Conservation (phyloP, 2,329 filamentous ascomycete genomes). For the Colletotrichum simmondsii region DNA sequence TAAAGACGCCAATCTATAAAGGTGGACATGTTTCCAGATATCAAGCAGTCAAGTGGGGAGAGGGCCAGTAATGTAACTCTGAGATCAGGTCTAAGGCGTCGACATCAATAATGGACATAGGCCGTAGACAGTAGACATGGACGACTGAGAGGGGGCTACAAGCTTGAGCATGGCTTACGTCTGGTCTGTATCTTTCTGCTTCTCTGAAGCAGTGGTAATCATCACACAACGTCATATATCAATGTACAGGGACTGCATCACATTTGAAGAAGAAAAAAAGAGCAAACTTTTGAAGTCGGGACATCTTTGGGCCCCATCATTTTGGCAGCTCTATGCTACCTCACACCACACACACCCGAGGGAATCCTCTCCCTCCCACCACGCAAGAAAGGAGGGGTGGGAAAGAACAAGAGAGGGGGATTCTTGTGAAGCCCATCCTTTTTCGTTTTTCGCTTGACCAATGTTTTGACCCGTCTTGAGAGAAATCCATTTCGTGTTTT, state of each 20-base stretch:
- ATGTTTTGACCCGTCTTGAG: conserved; percentile 29
- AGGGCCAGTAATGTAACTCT: not conserved
- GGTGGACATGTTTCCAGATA: not conserved
- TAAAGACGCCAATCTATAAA: not conserved
- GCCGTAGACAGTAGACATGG: not conserved
- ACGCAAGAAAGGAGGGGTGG: conserved; percentile 7
- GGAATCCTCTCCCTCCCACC: conserved; percentile 22
- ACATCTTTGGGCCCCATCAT: conserved; percentile 33
- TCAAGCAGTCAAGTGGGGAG: not conserved
- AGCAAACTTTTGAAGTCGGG: conserved; percentile 26
- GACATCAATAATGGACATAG: not conserved
- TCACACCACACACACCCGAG: conserved; percentile 26
- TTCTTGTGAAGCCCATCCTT: conserved; percentile 28
- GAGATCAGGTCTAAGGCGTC: not conserved
- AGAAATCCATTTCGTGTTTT: conserved; percentile 35
- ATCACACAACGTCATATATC: not conserved
- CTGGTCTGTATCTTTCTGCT: too few relatives aligned
- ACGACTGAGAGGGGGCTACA: not conserved
- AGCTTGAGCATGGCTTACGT: not conserved
- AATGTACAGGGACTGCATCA: not conserved
- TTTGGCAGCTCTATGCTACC: conserved; percentile 35
- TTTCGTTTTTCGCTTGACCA: conserved; percentile 31
- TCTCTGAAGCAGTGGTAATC: too few relatives aligned
- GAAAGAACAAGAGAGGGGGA: conserved; percentile 19
- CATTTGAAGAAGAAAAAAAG: not conserved